These are phyloP conservation scores for Porcisia deanei DNA, from an alignment of 208 protist species.

Conservation along the genomic window DNA sequence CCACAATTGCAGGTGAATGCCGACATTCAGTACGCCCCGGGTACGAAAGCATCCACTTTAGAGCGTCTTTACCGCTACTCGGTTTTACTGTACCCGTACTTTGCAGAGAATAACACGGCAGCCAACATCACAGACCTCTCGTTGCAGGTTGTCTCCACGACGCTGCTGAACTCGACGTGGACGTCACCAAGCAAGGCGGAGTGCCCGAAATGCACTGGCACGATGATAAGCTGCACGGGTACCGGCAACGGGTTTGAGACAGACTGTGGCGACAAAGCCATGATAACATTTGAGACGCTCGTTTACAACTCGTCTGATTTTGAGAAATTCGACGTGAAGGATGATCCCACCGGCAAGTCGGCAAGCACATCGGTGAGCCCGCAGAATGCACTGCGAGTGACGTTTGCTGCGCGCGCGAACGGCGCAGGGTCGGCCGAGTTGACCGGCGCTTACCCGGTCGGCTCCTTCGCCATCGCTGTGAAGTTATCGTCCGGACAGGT, in stretches of 20 bases:
- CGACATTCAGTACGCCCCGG: slow-evolving; percentile 66
- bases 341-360: slow-evolving; percentile 28
- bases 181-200: slow-evolving; percentile 55
- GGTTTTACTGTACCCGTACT: slow-evolving; percentile 71
- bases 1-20: slow-evolving; percentile 31
- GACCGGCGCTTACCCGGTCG: slow-evolving; percentile 47
- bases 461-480: slow-evolving; percentile 52
- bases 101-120: slow-evolving; percentile 29
- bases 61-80: slow-evolving; percentile 82
- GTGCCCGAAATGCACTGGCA: slow-evolving; percentile 79
- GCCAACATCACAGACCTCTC: slow-evolving; percentile 31
- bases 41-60: slow-evolving; percentile 35
- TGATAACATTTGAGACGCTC: slow-evolving; percentile 59
- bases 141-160: slow-evolving; percentile 24
- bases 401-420: slow-evolving; percentile 59
- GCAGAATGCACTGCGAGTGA: slow-evolving; percentile 44
- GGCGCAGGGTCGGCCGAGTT: slow-evolving; percentile 38
- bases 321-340: slow-evolving; percentile 9
- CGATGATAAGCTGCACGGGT: slow-evolving; percentile 47
- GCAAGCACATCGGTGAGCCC: slow-evolving; percentile 41
- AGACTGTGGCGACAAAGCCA: slow-evolving; percentile 48
- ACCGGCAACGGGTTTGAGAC: slow-evolving; percentile 50
- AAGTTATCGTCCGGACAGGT: slow-evolving; percentile 40
- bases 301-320: slow-evolving; percentile 31
- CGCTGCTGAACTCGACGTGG: slow-evolving; percentile 62